Base-by-base conservation (phyloP, 2,329 filamentous ascomycete species). In the Pseudocercospora fijiensis region DNA sequence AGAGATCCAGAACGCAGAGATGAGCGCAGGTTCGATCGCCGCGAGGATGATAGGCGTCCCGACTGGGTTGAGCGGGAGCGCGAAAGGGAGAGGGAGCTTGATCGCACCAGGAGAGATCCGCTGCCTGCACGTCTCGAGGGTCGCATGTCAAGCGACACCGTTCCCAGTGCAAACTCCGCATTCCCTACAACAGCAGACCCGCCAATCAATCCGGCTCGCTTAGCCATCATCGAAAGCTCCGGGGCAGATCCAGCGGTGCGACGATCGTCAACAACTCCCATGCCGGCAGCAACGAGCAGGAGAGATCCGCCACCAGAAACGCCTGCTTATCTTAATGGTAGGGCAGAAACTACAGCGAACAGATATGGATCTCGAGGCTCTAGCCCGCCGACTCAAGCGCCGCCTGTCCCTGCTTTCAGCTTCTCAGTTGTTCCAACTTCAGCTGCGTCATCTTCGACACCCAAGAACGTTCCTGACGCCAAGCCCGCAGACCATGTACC, bases 321-420 rank as follows among this genome's bases (percentile, higher is more conserved):
- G 59, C 76, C 78, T 30, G 78, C 82, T 61, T 77, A 79, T 56
- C 69, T 80, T 24, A 78, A 79, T 18, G 78, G 78, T 57, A 78
- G 81, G 45, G 77, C 77, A 43, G 81, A 82, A 63, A 76, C 78
- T 7, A 80, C 79, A 1, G 74, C 76, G 65, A 80, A 82, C 66
- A 76, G 79, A 45, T 81, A 81, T 71, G 78, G 76, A 43, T 78
- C 78, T 55, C 79, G 80, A 60, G 75, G 78, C n/a, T 76, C 76
- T 57, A 83, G 82, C 18, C 83, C 83, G 10, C 82, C 83, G 41
- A 83, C 82, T 27, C 81, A 83, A 65, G 82, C 83, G 26, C 81
- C 81, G 16, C 78, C 80, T 58, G 83, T 86, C 13, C 84, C 84
- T 26, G 83, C 83, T n/a, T 86, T 85, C 73, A 75, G 72, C 43